Evolutionary conservation across 1,284 basidiomycete species (phyloP).

Genomic region (Naganishia sp.): DNA sequence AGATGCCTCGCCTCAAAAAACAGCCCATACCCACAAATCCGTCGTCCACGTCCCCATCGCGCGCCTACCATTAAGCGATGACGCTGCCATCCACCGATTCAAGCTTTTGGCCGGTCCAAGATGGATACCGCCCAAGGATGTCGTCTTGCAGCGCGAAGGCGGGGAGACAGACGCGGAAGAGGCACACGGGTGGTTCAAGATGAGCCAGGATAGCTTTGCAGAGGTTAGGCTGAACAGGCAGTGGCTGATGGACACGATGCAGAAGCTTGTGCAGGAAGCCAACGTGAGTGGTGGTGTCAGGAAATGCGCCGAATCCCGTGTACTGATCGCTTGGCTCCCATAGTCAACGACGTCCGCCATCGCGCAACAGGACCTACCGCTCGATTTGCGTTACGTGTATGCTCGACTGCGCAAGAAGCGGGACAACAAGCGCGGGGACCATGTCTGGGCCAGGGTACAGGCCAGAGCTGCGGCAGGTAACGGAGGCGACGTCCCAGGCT

Average conservation of each 20-base stretch:
- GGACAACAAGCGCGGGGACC: constrained; percentile 62
- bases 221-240: constrained; percentile 78
- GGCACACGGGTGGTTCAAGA: constrained; percentile 76
- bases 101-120: constrained; percentile 78
- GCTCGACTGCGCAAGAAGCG: constrained; percentile 68
- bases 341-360: constrained; percentile 57
- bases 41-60: constrained; percentile 71
- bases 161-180: constrained; percentile 52
- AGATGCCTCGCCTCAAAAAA: constrained; percentile 65
- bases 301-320: constrained; percentile 6
- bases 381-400: constrained; percentile 75
- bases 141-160: constrained; percentile 41
- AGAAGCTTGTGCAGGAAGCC: constrained; percentile 68
- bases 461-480: constrained; percentile 36
- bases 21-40: constrained; percentile 61
- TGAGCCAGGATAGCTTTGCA: constrained; percentile 79
- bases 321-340: constrained; percentile 9
- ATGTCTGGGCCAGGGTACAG: constrained; percentile 57
- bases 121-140: constrained; percentile 62
- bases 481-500: constrained; percentile 65
- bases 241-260: constrained; percentile 76
- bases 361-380: constrained; percentile 66
- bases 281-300: constrained; percentile 61
- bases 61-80: constrained; percentile 64
- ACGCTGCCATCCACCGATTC: constrained; percentile 69